Conservation (phyloP, 78 protist species). For the Anaeramoeba flamelloides region DNA sequence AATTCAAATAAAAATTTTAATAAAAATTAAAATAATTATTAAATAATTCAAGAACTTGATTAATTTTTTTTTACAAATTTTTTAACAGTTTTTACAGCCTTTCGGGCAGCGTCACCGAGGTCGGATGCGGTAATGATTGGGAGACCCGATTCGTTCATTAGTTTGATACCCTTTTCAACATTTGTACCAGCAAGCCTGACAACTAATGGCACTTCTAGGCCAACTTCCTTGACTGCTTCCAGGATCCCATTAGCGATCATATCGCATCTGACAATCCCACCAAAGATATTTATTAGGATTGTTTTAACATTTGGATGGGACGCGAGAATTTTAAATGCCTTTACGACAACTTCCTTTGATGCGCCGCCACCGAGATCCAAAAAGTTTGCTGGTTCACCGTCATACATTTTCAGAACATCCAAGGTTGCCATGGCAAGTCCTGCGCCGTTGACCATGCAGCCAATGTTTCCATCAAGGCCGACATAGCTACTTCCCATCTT, state of each 20-base stretch:
- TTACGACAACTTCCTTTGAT: constrained; percentile 52
- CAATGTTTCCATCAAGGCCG: constrained; percentile 89
- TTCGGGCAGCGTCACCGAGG: constrained; percentile 69
- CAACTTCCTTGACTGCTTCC: not conserved
- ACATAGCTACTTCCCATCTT: constrained; percentile 76
- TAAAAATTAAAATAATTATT: too few relatives aligned
- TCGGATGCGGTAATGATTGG: constrained; percentile 41
- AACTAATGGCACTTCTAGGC: constrained; percentile 22
- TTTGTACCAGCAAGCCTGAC: constrained; percentile 58
- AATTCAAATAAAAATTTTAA: too few relatives aligned
- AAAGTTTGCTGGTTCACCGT: constrained; percentile 95
- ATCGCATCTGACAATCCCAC: constrained; percentile 35
- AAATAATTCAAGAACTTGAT: too few relatives aligned
- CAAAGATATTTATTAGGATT: constrained; percentile 26
- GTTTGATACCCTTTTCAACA: constrained; percentile 37
- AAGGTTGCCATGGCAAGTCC: constrained; percentile 99
- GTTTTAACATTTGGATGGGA: constrained; percentile 39
- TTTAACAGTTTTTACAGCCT: too few relatives aligned
- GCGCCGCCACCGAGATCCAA: constrained; percentile 93
- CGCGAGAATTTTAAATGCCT: constrained; percentile 74
- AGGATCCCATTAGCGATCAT: constrained; percentile 22
- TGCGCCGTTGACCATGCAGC: constrained; percentile 96
- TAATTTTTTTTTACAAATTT: too few relatives aligned
- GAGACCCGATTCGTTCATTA: constrained; percentile 47
- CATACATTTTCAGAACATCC: constrained; percentile 79